Evolutionary conservation across 305 asterid species (phyloP).

Genomic region (Galium porrigens): DNA sequence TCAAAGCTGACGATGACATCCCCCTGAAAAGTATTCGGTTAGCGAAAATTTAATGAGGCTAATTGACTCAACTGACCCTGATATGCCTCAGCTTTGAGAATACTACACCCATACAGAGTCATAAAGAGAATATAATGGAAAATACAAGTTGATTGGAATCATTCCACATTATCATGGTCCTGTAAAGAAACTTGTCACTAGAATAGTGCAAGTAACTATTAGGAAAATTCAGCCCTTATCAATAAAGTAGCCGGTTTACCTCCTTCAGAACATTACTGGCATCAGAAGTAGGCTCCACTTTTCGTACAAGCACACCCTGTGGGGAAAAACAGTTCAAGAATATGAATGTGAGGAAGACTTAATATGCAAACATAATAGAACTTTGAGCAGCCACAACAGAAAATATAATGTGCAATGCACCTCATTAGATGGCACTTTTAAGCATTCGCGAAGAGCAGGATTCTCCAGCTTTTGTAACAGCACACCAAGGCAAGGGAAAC

Average conservation of each 20-base stretch:
- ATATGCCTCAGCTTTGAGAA: neutral
- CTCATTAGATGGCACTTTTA: constrained; percentile 76
- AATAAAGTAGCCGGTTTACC: constrained; percentile 30
- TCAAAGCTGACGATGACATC: constrained; percentile 89
- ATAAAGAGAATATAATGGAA: neutral
- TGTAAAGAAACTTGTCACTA: neutral
- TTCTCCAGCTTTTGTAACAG: constrained; percentile 88
- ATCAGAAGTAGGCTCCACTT: constrained; percentile 79
- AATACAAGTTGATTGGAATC: neutral
- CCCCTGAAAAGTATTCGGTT: constrained; percentile 40
- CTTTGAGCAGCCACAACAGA: constrained; percentile 13
- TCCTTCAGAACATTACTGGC: constrained; percentile 62
- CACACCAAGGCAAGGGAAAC: constrained; percentile 91
- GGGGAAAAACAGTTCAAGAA: constrained; percentile 12
- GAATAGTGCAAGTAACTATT: neutral
- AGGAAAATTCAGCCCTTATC: neutral
- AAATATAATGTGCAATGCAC: constrained; percentile 22
- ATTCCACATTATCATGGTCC: neutral
- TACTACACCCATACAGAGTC: neutral
- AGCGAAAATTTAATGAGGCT: neutral
- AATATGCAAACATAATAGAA: neutral
- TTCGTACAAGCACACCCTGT: constrained; percentile 86
- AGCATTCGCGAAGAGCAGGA: constrained; percentile 88
- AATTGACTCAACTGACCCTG: neutral
- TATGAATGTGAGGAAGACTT: constrained; percentile 1